Evolutionary conservation across 2,329 filamentous ascomycete genomes (phyloP).

Genomic region (Penicillium sp.): DNA sequence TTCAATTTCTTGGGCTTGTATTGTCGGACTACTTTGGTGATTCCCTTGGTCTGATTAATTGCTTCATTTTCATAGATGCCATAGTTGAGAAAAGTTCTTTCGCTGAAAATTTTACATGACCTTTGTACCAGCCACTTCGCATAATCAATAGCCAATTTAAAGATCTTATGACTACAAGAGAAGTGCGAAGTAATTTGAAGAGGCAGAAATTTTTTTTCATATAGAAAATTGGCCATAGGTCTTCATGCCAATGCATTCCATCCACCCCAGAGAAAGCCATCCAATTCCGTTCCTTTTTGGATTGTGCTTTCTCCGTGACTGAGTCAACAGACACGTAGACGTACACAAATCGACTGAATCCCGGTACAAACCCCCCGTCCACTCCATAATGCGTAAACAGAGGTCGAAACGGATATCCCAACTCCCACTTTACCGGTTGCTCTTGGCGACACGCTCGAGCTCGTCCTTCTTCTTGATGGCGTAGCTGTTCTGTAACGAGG

Average conservation of each 20-base stretch:
- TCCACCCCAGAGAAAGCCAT: conserved; percentile 43
- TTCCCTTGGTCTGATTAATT: not conserved
- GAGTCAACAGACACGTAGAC: conserved; percentile 44
- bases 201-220: conserved; percentile 25
- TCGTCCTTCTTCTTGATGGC: conserved; percentile 99
- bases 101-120: not conserved
- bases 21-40: not conserved
- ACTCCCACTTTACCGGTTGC: conserved; percentile 84
- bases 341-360: conserved; percentile 43
- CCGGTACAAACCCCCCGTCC: conserved; percentile 41
- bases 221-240: conserved; percentile 28
- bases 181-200: conserved; percentile 1
- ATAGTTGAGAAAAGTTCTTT: not conserved
- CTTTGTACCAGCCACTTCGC: not conserved
- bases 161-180: not conserved
- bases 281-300: conserved; percentile 38
- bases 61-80: not conserved
- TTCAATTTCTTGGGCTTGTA: not conserved
- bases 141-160: not conserved
- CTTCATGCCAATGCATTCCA: conserved; percentile 43
- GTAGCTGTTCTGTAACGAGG: conserved; percentile 71
- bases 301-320: conserved; percentile 38
- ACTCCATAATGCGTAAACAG: conserved; percentile 41
- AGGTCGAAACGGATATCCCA: conserved; percentile 42
- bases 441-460: conserved; percentile 99